A percentile compares a stretch with the other conserved stretches of the same genome.
These are phyloP conservation scores for Salix brachista DNA, from an alignment of 345 rosid genomes.

Conservation along the genomic window DNA sequence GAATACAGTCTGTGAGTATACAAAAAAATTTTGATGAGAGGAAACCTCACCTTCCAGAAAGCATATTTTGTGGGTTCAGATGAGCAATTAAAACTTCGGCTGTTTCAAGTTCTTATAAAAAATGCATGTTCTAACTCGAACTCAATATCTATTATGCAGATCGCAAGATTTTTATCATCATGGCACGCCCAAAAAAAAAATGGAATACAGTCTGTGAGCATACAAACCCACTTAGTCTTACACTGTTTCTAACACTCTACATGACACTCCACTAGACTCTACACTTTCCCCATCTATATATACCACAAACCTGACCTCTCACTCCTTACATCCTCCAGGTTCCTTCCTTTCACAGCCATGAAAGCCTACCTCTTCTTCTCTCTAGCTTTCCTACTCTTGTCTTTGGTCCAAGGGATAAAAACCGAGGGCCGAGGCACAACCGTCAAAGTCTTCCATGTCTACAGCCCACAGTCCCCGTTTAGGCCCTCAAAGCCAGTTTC, in stretches of 20 bases:
- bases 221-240: neutral
- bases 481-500: constrained; percentile 50
- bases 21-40: neutral
- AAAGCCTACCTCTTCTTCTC: constrained; percentile 24
- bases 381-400: constrained; percentile 22
- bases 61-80: rapidly evolving
- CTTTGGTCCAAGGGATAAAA: constrained; percentile 28
- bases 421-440: constrained; percentile 43
- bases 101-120: too few relatives aligned
- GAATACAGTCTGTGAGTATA: constrained; percentile 27
- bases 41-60: too few relatives aligned
- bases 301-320: constrained; percentile 6
- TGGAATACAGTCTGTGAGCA: constrained; percentile 68
- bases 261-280: constrained; percentile 17
- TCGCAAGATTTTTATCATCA: too few relatives aligned
- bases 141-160: too few relatives aligned
- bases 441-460: constrained; percentile 71
- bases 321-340: constrained; percentile 8
- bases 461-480: constrained; percentile 78
- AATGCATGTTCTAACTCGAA: too few relatives aligned
- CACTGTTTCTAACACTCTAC: neutral
- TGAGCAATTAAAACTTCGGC: rapidly evolving
- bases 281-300: constrained; percentile 12
- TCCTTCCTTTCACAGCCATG: constrained; percentile 8
- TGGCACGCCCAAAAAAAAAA: neutral